phyloP scores from a whole-genome alignment of 139 green algal species.

The Haematococcus lacustris region DNA sequence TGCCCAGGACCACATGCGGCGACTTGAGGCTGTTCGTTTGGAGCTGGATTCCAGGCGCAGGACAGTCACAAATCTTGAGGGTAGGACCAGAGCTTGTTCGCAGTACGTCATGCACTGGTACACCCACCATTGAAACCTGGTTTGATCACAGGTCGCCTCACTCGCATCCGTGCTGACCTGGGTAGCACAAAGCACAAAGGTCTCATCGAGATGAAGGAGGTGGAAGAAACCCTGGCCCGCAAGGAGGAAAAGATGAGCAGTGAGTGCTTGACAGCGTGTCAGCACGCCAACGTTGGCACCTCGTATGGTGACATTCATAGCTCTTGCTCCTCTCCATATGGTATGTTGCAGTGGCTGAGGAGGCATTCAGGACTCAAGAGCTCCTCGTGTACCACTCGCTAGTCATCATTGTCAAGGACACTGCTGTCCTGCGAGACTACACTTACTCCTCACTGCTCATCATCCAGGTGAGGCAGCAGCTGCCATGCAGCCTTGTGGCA shows the following conservation, averaged over 20 bases:
- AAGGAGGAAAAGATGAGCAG: conserved; percentile 74
- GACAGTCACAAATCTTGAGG: conserved; percentile 64
- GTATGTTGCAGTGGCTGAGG: too few relatives aligned
- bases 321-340: too few relatives aligned
- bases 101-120: too few relatives aligned
- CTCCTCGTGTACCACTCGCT: conserved; percentile 74
- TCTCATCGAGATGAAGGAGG: conserved; percentile 66
- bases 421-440: conserved; percentile 73
- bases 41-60: conserved; percentile 77
- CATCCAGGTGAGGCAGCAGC: conserved; percentile 35
- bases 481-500: not conserved
- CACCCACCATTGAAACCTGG: too few relatives aligned
- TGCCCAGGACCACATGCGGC: conserved; percentile 68
- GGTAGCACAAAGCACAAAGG: conserved; percentile 44
- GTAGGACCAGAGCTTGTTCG: too few relatives aligned
- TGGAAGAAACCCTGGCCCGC: conserved; percentile 56
- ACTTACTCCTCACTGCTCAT: conserved; percentile 47
- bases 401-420: conserved; percentile 76
- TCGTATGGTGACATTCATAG: not conserved
- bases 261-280: conserved; percentile 16
- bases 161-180: conserved; percentile 33
- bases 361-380: conserved; percentile 38
- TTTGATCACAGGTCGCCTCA: too few relatives aligned
- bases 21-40: conserved; percentile 67
- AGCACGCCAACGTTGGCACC: not conserved